phyloP scores from a whole-genome alignment of 2,329 filamentous ascomycete species.

The Penicillium sp. region DNA sequence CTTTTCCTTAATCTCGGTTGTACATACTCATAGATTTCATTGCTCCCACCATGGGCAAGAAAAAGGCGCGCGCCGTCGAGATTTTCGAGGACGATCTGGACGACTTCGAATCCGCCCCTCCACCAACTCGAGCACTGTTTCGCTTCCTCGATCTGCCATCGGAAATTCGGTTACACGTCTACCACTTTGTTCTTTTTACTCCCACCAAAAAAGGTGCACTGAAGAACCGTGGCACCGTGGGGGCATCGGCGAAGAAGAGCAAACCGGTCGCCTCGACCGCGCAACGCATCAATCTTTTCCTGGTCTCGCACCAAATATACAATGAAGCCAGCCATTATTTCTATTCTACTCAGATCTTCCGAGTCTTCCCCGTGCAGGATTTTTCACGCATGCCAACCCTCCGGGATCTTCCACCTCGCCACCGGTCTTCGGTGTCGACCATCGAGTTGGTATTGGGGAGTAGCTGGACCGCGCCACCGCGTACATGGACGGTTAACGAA shows the following conservation, averaged over 20 bases:
- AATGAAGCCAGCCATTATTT: conserved; percentile 49
- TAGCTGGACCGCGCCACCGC: conserved; percentile 54
- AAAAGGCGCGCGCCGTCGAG: conserved; percentile 5
- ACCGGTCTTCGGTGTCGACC: conserved; percentile 48
- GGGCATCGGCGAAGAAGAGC: conserved; percentile 34
- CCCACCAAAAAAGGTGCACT: conserved; percentile 25
- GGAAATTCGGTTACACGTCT: conserved; percentile 50
- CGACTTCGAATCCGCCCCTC: conserved; percentile 17
- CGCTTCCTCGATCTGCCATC: conserved; percentile 50
- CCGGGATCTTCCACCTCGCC: conserved; percentile 46
- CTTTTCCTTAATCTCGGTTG: conserved; percentile 13
- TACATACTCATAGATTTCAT: conserved; percentile 19
- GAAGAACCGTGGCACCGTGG: conserved; percentile 30
- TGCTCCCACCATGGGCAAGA: conserved; percentile 12
- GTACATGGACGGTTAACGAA: conserved; percentile 48
- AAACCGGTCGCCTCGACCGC: conserved; percentile 30
- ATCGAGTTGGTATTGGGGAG: conserved; percentile 55
- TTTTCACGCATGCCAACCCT: conserved; percentile 43
- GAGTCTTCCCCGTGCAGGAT: conserved; percentile 49
- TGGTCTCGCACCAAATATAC: conserved; percentile 43
- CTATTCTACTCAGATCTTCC: conserved; percentile 50
- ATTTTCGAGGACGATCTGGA: conserved; percentile 14
- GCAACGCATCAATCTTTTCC: conserved; percentile 38
- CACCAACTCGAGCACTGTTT: conserved; percentile 32
- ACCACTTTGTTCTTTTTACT: conserved; percentile 42